Base-by-base conservation (phyloP, 1,284 basidiomycete species). In the Acaromyces ingoldii region DNA sequence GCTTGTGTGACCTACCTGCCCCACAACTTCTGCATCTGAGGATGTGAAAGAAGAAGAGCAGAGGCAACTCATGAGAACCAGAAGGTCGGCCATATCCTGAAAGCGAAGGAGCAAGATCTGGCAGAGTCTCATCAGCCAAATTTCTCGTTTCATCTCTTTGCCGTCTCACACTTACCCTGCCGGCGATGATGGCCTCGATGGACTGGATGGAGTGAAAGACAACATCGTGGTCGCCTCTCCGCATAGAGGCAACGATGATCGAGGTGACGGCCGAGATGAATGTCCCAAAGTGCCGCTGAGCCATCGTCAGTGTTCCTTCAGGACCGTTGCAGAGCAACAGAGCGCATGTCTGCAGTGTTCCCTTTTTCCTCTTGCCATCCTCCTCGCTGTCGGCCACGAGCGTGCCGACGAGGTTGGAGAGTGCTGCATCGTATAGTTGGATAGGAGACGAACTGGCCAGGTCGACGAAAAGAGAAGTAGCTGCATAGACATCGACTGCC, bases 101-200 rank as follows among this genome's bases (percentile, higher is more conserved):
- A 13, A 22, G 38, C 38, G 38, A 19, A 40, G 28, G 21, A 40
- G 17, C 13, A 40, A 22, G 7, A 25, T 19, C 38, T 40, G 38
- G 38, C 7, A 7, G 17, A 40, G 38, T n/a, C n/a, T n/a, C n/a
- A n/a, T n/a, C n/a, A n/a, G n/a, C n/a, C n/a, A n/a, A n/a, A n/a
- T n/a, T 51, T 29, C 49, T 42, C 9, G 49, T 30, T 21, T 48
- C 42, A 21, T 44, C 39, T 6, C 52, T n/a, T n/a, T n/a, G n/a
- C n/a, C n/a, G n/a, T n/a, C n/a, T n/a, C n/a, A n/a, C n/a, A n/a
- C n/a, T n/a, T n/a, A n/a, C n/a, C n/a, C n/a, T n/a, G n/a, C n/a
- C n/a, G n/a, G n/a, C n/a, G n/a, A n/a, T n/a, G n/a, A n/a, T n/a
- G n/a, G n/a, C n/a, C n/a, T n/a, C n/a, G n/a, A n/a, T n/a, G n/a